phyloP scores from a whole-genome alignment of 495 filamentous ascomycete genomes.

The Hyaloscypha variabilis region DNA sequence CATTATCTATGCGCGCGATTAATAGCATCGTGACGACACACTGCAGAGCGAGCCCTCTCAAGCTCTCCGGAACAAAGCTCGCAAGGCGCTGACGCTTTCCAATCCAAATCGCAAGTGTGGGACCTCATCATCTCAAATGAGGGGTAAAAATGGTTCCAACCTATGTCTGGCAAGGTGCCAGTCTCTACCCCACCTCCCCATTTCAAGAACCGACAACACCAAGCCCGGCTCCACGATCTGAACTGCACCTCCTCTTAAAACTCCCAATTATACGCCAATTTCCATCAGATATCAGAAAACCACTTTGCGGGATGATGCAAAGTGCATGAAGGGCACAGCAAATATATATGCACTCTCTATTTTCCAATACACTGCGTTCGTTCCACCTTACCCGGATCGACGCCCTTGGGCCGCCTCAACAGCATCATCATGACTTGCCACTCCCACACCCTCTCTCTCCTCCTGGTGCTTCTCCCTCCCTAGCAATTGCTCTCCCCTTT shows the following conservation, averaged over 20 bases:
- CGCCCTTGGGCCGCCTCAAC: not conserved
- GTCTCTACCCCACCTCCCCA: not conserved
- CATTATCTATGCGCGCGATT: conserved; percentile 19
- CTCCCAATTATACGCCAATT: not conserved
- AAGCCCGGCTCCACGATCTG: not conserved
- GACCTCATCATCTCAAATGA: not conserved
- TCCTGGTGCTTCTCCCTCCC: not conserved
- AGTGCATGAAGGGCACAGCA: not conserved
- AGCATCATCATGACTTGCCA: not conserved
- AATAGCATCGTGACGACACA: not conserved
- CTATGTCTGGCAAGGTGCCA: not conserved
- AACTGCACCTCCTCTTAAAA: not conserved
- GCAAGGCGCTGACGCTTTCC: not conserved
- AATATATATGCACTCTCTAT: not conserved
- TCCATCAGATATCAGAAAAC: not conserved
- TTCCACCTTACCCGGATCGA: not conserved
- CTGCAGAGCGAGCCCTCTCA: too few relatives aligned
- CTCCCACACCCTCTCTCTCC: not conserved
- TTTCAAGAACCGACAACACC: conserved; percentile 2
- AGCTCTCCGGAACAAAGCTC: too few relatives aligned
- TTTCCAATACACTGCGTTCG: not conserved
- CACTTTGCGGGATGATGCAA: not conserved
- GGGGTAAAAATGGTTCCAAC: not conserved
- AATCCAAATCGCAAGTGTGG: not conserved
- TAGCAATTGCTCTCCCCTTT: not conserved